Base-by-base conservation (phyloP, 306 rosid genomes). In the Trifolium repens region DNA sequence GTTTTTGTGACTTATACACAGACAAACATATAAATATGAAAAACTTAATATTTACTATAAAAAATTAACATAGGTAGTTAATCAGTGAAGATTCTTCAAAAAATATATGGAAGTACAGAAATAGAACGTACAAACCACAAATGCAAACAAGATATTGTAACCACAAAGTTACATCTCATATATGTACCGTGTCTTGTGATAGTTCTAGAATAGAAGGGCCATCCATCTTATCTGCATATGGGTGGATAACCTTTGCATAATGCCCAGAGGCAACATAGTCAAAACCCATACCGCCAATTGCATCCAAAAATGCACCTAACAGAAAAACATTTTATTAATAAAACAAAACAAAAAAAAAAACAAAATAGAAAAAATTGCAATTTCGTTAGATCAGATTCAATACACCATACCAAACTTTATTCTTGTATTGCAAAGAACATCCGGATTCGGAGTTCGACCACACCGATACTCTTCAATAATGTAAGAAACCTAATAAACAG, bases 401-500 rank as follows among this genome's bases (percentile, higher is more conserved):
- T 32, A 59, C 44, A 73, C 11, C 88, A 53, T 90, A 94, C 98
- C 97, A 44, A 94, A 91, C 84, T 94, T 94, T 79, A 91, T 90
- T 85, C 98, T 90, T 57, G 97, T 90, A 87, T 94, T 94, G 82
- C 98, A 94, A 22, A 94, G 97, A 82, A 94, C 88, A 63, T 94
- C 96, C 0, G 98, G 96, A 65, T 94, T 94, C 22, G 98, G 97
- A 58, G 97, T 94, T 46, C 92, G 94, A 44, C 98, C 98, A 90
- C 94, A 83, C 5, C 83, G 88, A 84, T 92, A 91, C 86, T 94
- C 98, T 59, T 87, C 91, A 81, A 94, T 89, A 59, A 90, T 88
- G 82, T 90, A 89, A 69, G 96, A 90, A 71, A 91, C 98, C 98
- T 94, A 76, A 75, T 73, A 61, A 68, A 78, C 9, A 35, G 50